Evolutionary conservation across 306 rosid genomes (phyloP).

Genomic region (Quercus rubra): DNA sequence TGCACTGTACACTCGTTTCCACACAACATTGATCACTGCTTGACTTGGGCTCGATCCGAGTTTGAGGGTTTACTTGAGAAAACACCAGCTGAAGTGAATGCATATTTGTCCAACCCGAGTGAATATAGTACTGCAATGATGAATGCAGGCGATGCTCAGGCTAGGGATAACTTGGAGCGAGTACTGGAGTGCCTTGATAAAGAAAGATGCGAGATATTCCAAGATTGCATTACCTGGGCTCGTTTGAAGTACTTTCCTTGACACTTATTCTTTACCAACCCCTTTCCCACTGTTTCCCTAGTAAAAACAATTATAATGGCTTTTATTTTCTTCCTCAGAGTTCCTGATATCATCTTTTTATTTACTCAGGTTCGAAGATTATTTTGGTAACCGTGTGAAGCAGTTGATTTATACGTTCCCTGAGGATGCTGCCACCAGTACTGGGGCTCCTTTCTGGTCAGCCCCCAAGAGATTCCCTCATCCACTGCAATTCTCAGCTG

Average conservation of each 20-base stretch:
- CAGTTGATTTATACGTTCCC: constrained; percentile 91
- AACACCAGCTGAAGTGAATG: constrained; percentile 92
- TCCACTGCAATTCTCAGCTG: constrained; percentile 71
- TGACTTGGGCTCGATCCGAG: constrained; percentile 99
- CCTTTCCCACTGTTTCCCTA: neutral
- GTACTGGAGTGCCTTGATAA: constrained; percentile 84
- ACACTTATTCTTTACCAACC: neutral
- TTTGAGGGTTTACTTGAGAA: constrained; percentile 98
- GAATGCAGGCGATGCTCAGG: constrained; percentile 97
- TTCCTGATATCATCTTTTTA: constrained; percentile 9
- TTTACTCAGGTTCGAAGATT: constrained; percentile 86
- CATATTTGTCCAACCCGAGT: constrained; percentile 73
- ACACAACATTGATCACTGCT: constrained; percentile 94
- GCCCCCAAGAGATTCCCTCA: constrained; percentile 96
- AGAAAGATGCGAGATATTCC: constrained; percentile 76
- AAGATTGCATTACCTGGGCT: constrained; percentile 92
- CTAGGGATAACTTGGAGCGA: constrained; percentile 94
- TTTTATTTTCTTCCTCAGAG: neutral
- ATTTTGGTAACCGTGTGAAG: constrained; percentile 79
- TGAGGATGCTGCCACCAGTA: constrained; percentile 93
- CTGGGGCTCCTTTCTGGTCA: constrained; percentile 96
- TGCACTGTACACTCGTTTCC: constrained; percentile 99
- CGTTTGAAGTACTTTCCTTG: constrained; percentile 64
- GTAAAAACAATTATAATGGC: neutral
- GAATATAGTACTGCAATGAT: constrained; percentile 65